Evolutionary conservation across 805 yeast species (phyloP).

Genomic region (Sungouiozyma intestinalis): DNA sequence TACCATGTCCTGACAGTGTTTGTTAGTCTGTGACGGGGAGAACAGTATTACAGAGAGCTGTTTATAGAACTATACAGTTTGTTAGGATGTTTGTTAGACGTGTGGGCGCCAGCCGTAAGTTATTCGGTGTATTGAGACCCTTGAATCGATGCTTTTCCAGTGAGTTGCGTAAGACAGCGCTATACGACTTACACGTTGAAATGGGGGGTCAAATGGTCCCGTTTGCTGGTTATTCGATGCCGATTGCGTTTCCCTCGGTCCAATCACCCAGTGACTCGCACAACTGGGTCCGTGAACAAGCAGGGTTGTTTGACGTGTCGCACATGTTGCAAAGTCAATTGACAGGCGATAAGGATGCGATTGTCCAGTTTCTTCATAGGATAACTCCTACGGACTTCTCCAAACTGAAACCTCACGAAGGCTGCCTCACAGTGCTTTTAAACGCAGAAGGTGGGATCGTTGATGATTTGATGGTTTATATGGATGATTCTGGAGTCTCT

Average conservation of each 20-base stretch:
- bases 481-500: slow-evolving; percentile 53
- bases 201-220: slow-evolving; percentile 88
- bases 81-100: no score
- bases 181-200: slow-evolving; percentile 67
- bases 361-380: slow-evolving; percentile 52
- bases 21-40: no score
- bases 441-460: slow-evolving; percentile 75
- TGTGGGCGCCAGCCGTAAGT: neutral
- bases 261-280: slow-evolving; percentile 89
- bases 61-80: no score
- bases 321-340: slow-evolving; percentile 92
- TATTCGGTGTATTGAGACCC: slow-evolving; percentile 1
- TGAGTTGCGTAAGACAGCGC: slow-evolving; percentile 53
- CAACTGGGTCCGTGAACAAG: slow-evolving; percentile 80
- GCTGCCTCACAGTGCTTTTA: slow-evolving; percentile 70
- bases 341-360: slow-evolving; percentile 49
- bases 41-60: no score
- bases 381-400: slow-evolving; percentile 82
- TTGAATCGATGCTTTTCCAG: slow-evolving; percentile 24
- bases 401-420: slow-evolving; percentile 43
- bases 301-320: slow-evolving; percentile 92
- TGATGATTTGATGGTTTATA: slow-evolving; percentile 87
- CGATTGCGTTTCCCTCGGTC: slow-evolving; percentile 65
- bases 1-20: no score
- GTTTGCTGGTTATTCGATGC: slow-evolving; percentile 95